Conservation (phyloP, 2,329 filamentous ascomycete genomes). For the Nigrospora osmanthi region DNA sequence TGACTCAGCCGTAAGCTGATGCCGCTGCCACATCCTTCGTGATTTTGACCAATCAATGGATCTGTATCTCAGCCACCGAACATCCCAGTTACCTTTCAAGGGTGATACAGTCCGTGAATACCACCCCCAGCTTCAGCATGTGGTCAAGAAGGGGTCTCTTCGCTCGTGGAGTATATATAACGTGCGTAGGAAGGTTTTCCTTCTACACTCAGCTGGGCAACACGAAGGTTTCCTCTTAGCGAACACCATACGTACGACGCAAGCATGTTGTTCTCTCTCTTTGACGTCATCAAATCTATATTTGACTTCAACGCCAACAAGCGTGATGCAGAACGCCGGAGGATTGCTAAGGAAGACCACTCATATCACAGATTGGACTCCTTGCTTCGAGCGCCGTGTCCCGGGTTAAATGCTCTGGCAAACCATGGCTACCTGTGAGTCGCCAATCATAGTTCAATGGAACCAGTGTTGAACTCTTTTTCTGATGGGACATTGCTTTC, state of each 20-base stretch:
- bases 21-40: not conserved
- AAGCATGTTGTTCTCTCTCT: conserved; percentile 9
- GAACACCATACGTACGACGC: not conserved
- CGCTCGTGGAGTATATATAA: not conserved
- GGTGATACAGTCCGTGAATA: not conserved
- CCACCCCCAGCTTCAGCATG: not conserved
- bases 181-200: not conserved
- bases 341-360: conserved; percentile 10
- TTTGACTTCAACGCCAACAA: conserved; percentile 6
- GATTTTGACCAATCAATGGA: not conserved
- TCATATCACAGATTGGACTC: conserved; percentile 6
- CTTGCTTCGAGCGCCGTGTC: conserved; percentile 17
- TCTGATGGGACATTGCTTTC: not conserved
- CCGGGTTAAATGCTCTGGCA: conserved; percentile 19
- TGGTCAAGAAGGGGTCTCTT: not conserved
- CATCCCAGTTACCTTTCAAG: not conserved
- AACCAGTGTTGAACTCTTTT: not conserved
- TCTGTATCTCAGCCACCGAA: not conserved
- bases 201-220: not conserved
- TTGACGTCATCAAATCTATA: conserved; percentile 8
- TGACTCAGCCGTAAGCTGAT: not conserved
- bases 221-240: not conserved
- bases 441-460: not conserved
- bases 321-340: not conserved
- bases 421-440: conserved; percentile 23